Base-by-base conservation (phyloP, 257 asterid genomes). In the Ophiorrhiza pumila region DNA sequence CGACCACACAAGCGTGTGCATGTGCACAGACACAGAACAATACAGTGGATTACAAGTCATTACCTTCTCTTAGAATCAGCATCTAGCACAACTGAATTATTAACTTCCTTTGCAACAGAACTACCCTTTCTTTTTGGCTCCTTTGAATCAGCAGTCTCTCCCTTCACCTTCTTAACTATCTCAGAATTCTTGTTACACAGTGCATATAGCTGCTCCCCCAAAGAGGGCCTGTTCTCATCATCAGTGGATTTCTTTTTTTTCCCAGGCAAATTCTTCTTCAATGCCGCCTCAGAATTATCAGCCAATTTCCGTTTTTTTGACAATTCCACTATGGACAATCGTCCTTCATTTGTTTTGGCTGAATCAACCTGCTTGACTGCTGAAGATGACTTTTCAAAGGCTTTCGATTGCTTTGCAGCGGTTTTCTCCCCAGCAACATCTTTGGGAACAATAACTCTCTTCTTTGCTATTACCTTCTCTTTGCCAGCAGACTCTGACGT, bases 11-110 rank as follows among this genome's bases (percentile, higher is more conserved):
- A 3, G 0, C 7, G 49, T 11, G 49, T 11, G 49, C 34, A 10
- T 9, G 25, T 35, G 25, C 18, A 31, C 3, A 59, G 4, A 27
- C 18, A 43, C 7, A 20, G 23, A 35, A 23, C 39, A n/a, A 31
- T 27, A 37, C 34, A 25, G 25, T 15, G 20, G 17, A 25, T 13
- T 27, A 65, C 5, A 43, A 25, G 41, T 12, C 41, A 60, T 41
- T 50, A 90, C 98, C 99, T 89, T 85, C 76, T 81, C 84, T 74
- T 75, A 32, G 90, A 66, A 65, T 85, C 89, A 32, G 84, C 86
- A 81, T 91, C 95, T 71, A 90, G 85, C 64, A 49, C 70, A 45
- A 49, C 20, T 68, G 83, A 42, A 68, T 62, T 27, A 78, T 77
- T 71, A 64, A 32, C 37, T 71, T 76, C 86, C 75, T 78, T 85